A percentile compares a stretch with the other conserved stretches of the same genome.
Conservation (phyloP, 1,284 basidiomycete species). For the Cryptococcus depauperatus region DNA sequence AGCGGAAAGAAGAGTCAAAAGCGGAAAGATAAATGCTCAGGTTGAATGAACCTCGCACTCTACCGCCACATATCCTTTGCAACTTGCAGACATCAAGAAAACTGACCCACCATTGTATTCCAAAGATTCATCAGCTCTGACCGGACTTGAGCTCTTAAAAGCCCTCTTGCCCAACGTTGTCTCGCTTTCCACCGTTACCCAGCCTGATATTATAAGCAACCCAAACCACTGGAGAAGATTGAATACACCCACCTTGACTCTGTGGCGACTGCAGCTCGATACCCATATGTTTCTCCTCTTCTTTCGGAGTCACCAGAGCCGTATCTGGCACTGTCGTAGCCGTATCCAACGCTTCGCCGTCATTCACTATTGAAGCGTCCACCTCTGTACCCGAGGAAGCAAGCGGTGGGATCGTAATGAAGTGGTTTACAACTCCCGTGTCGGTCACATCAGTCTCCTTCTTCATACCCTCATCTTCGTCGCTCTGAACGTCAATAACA, state of each 20-base stretch:
- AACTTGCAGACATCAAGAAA: no score
- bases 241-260: neutral
- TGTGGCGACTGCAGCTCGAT: neutral
- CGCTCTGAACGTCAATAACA: slow-evolving; percentile 11
- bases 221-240: neutral
- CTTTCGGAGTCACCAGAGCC: neutral
- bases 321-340: neutral
- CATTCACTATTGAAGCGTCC: neutral
- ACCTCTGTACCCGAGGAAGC: neutral
- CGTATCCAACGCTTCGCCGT: no score
- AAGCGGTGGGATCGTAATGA: no score
- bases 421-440: no score
- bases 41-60: neutral
- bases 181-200: neutral
- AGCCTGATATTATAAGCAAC: neutral
- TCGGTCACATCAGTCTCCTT: neutral
- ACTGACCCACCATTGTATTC: neutral
- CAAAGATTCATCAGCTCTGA: neutral
- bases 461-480: neutral
- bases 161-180: neutral
- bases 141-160: slow-evolving; percentile 2
- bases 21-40: neutral
- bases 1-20: neutral
- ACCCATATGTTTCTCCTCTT: neutral
- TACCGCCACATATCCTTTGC: no score